These are phyloP conservation scores for Eutypa lata DNA, from an alignment of 2,329 filamentous ascomycete species.

Conservation along the genomic window DNA sequence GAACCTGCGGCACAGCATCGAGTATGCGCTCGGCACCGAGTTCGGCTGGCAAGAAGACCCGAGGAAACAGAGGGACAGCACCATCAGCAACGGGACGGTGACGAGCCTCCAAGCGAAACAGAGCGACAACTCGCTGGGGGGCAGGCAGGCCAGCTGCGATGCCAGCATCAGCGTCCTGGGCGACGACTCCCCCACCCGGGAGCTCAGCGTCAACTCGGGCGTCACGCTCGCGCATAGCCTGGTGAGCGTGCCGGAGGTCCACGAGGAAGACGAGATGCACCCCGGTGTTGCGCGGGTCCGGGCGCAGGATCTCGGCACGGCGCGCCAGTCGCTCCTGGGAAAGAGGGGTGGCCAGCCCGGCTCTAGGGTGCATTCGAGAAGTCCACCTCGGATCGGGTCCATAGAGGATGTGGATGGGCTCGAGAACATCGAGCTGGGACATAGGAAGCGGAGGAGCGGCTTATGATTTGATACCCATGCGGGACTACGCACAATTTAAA, in stretches of 20 bases:
- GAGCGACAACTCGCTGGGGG: constrained; percentile 20
- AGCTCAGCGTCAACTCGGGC: not conserved
- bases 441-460: constrained; percentile 8
- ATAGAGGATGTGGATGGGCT: constrained; percentile 18
- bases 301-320: constrained; percentile 2
- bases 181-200: not conserved
- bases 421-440: constrained; percentile 20
- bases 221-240: constrained; percentile 21
- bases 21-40: constrained; percentile 29
- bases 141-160: constrained; percentile 22
- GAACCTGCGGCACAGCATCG: constrained; percentile 21
- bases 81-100: constrained; percentile 16
- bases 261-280: constrained; percentile 21
- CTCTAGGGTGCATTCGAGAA: constrained; percentile 6
- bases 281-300: not conserved
- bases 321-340: constrained; percentile 7
- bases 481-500: not conserved
- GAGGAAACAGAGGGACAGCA: constrained; percentile 6
- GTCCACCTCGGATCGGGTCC: not conserved
- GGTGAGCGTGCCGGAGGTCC: constrained; percentile 26
- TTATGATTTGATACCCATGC: constrained; percentile 11
- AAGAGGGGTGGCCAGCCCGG: constrained; percentile 2
- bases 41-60: constrained; percentile 24
- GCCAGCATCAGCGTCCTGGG: constrained; percentile 15
- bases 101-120: constrained; percentile 9